Evolutionary conservation across 805 yeast species (phyloP).

Genomic region (Yamadazyma insecticola): DNA sequence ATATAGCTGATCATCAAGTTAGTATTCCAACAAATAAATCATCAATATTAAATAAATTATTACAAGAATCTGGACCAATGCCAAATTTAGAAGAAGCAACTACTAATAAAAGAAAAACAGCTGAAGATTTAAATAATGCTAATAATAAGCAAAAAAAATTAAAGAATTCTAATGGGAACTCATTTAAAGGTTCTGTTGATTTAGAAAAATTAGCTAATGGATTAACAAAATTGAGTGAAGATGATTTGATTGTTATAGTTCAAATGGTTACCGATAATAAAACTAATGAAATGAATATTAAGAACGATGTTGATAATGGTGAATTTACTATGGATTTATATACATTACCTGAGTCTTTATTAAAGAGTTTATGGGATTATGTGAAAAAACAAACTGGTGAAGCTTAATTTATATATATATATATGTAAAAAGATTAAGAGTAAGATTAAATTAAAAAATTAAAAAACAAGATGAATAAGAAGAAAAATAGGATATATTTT

Average conservation of each 20-base stretch:
- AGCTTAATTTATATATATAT: slow-evolving; percentile 11
- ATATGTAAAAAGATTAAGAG: not conserved
- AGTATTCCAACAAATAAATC: slow-evolving; percentile 69
- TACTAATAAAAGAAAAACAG: slow-evolving; percentile 23
- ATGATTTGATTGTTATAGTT: slow-evolving; percentile 88
- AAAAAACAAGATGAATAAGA: too few species aligned
- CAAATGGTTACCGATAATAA: slow-evolving; percentile 97
- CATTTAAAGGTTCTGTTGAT: slow-evolving; percentile 75
- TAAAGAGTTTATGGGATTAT: slow-evolving; percentile 92
- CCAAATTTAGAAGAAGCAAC: slow-evolving; percentile 35
- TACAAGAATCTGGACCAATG: slow-evolving; percentile 79
- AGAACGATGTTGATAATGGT: slow-evolving; percentile 93
- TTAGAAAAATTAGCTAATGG: slow-evolving; percentile 88
- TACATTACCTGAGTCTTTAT: slow-evolving; percentile 85
- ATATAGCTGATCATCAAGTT: slow-evolving; percentile 72
- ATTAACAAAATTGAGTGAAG: slow-evolving; percentile 82
- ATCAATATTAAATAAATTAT: slow-evolving; percentile 63
- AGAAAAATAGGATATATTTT: too few species aligned
- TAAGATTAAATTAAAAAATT: not conserved
- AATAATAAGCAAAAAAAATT: slow-evolving; percentile 45
- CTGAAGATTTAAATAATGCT: slow-evolving; percentile 13
- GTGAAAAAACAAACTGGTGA: slow-evolving; percentile 64
- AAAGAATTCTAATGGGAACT: slow-evolving; percentile 37
- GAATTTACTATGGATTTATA: slow-evolving; percentile 95
- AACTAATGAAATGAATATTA: slow-evolving; percentile 91